These are phyloP conservation scores for Colletotrichum abscissum DNA, from an alignment of 2,329 filamentous ascomycete species.

Conservation along the genomic window DNA sequence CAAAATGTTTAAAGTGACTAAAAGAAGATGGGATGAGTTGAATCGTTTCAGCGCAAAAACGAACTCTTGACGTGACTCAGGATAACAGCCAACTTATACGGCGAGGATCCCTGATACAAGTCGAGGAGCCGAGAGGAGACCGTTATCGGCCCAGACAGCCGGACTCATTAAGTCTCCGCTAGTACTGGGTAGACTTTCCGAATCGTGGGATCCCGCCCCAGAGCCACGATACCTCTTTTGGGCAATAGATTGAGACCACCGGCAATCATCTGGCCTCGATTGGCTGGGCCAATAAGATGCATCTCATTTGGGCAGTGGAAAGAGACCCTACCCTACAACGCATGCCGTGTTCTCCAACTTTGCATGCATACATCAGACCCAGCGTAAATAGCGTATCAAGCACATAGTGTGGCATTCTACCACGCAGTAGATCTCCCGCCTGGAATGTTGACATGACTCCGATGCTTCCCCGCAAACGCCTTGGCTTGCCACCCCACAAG, in stretches of 20 bases:
- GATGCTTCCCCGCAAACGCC: slow-evolving; percentile 26
- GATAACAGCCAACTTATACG: not conserved
- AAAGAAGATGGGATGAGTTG: not conserved
- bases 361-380: not conserved
- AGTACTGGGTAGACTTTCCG: not conserved
- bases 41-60: not conserved
- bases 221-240: not conserved
- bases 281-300: not conserved
- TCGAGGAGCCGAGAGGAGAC: not conserved
- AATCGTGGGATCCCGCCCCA: not conserved
- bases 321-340: not conserved
- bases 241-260: slow-evolving; percentile 12
- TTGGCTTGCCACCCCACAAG: not conserved
- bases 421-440: not conserved
- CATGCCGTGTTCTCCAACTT: not conserved
- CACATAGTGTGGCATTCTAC: not conserved
- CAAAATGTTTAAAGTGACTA: not conserved
- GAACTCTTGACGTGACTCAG: not conserved
- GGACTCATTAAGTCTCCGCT: not conserved
- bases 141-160: slow-evolving; percentile 21
- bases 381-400: not conserved
- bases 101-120: slow-evolving; percentile 11
- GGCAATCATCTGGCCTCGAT: not conserved
- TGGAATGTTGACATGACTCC: not conserved
- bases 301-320: not conserved